Percentiles rank a stretch among this genome's conserved stretches.
Conservation (phyloP, 371 early-diverging fungal species). For the Zychaea mexicana region DNA sequence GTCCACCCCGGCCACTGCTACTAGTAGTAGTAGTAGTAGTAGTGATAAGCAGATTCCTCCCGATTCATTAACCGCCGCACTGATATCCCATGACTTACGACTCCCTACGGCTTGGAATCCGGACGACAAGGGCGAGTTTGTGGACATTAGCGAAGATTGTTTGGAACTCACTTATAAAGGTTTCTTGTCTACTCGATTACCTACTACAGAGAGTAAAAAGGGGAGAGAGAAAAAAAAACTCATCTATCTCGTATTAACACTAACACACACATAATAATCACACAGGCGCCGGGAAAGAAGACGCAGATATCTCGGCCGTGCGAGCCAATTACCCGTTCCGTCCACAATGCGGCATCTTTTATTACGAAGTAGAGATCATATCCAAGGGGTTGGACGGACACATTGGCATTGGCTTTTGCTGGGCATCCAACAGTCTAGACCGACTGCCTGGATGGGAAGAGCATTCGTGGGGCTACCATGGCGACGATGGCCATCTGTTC, state of each 20-base stretch:
- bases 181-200: no score
- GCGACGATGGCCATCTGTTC: constrained; percentile 87
- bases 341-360: constrained; percentile 84
- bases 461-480: constrained; percentile 84
- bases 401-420: constrained; percentile 86
- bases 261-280: neutral
- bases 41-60: constrained; percentile 10
- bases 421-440: constrained; percentile 46
- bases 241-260: neutral
- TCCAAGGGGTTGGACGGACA: constrained; percentile 86
- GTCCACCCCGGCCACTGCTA: no score
- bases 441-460: constrained; percentile 85
- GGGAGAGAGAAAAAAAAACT: constrained; percentile 9
- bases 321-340: constrained; percentile 84
- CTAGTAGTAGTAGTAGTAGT: no score
- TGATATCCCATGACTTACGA: constrained; percentile 29
- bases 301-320: constrained; percentile 80
- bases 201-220: no score
- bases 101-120: constrained; percentile 67
- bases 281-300: constrained; percentile 74
- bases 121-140: constrained; percentile 52
- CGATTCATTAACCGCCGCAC: constrained; percentile 1
- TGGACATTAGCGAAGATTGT: constrained; percentile 53
- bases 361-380: constrained; percentile 84
- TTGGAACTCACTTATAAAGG: constrained; percentile 61